Evolutionary conservation across 306 rosid genomes (phyloP).

Genomic region (Macrotyloma uniflorum): DNA sequence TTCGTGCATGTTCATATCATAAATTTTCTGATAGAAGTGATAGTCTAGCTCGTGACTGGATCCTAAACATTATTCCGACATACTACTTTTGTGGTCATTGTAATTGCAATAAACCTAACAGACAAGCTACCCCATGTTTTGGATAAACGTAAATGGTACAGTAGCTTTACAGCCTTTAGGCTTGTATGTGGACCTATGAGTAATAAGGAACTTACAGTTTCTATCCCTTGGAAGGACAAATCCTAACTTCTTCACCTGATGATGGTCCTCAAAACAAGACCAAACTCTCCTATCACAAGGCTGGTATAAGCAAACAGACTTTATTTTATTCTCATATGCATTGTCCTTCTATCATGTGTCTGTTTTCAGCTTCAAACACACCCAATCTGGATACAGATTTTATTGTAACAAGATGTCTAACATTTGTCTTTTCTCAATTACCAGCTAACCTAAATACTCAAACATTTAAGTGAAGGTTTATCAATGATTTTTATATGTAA

Average conservation of each 20-base stretch:
- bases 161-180: constrained; percentile 36
- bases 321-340: constrained; percentile 6
- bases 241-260: constrained; percentile 25
- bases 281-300: constrained; percentile 31
- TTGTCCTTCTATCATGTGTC: constrained; percentile 18
- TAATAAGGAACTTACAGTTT: constrained; percentile 22
- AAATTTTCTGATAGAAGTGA: background rate
- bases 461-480: background rate
- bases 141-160: constrained; percentile 36
- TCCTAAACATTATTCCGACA: constrained; percentile 41
- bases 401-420: constrained; percentile 2
- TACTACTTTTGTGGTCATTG: constrained; percentile 43
- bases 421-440: constrained; percentile 27
- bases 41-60: constrained; percentile 31
- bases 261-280: constrained; percentile 34
- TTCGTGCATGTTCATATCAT: background rate
- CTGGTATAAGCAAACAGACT: constrained; percentile 18
- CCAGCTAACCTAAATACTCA: background rate
- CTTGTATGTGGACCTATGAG: constrained; percentile 49
- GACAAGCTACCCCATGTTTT: constrained; percentile 47
- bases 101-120: constrained; percentile 58
- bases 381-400: background rate
- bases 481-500: background rate
- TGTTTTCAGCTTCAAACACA: constrained; percentile 27
- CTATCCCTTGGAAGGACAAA: constrained; percentile 34